Conservation (phyloP, 2,329 filamentous ascomycete species). For the Botryotinia calthae region DNA sequence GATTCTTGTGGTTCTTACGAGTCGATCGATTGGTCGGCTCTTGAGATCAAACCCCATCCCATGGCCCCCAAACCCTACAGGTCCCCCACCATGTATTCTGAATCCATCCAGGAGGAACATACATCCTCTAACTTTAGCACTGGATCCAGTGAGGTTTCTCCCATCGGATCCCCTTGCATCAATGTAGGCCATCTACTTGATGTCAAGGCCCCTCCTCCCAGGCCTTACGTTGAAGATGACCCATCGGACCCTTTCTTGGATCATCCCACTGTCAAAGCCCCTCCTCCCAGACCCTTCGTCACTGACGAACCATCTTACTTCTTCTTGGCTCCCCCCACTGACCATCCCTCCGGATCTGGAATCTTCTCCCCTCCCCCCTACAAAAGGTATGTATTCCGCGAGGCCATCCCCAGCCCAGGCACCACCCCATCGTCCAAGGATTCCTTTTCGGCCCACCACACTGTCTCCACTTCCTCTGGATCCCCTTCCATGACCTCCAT, state of each 20-base stretch:
- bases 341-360: background rate
- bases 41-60: background rate
- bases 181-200: background rate
- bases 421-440: background rate
- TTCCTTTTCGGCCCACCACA: background rate
- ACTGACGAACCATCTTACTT: background rate
- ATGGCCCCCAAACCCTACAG: background rate
- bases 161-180: background rate
- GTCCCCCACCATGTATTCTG: conserved; percentile 8
- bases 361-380: background rate
- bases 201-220: background rate
- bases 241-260: background rate
- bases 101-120: background rate
- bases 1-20: conserved; percentile 7
- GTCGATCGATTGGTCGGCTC: conserved; percentile 16
- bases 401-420: background rate
- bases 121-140: background rate
- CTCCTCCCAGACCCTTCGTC: background rate
- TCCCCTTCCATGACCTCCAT: background rate
- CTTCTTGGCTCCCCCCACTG: background rate
- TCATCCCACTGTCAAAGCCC: background rate
- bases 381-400: background rate
- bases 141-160: background rate
- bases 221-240: background rate
- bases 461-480: background rate